These are phyloP conservation scores for Pontederia crassipes DNA, from an alignment of 176 grass and related monocot species.

Conservation along the genomic window DNA sequence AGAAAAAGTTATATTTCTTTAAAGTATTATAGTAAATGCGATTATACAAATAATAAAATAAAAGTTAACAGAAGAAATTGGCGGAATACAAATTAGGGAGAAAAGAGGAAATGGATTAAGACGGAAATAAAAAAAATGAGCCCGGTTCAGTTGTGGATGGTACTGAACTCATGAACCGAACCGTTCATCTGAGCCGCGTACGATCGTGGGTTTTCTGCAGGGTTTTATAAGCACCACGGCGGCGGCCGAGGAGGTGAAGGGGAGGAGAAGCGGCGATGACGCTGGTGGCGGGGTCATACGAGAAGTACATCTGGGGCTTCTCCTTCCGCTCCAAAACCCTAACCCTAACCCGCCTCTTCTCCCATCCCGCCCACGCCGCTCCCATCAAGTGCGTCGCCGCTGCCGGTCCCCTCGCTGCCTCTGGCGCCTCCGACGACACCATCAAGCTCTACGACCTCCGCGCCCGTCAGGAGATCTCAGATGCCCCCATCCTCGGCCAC, in stretches of 20 bases:
- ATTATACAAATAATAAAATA: too few species aligned
- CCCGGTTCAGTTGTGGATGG: too few species aligned
- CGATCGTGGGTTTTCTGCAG: neutral
- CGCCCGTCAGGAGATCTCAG: slow-evolving; percentile 35
- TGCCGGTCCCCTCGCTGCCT: slow-evolving; percentile 34
- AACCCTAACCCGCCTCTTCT: slow-evolving; percentile 50
- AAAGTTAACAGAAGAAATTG: too few species aligned
- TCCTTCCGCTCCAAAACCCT: slow-evolving; percentile 46
- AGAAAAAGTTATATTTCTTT: too few species aligned
- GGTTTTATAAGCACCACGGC: neutral
- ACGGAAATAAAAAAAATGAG: too few species aligned
- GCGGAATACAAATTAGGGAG: too few species aligned
- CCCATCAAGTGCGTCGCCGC: slow-evolving; percentile 68
- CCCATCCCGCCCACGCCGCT: slow-evolving; percentile 60
- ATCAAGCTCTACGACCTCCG: slow-evolving; percentile 77
- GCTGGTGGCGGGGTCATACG: slow-evolving; percentile 83
- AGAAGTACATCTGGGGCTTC: slow-evolving; percentile 97
- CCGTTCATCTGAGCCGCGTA: too few species aligned
- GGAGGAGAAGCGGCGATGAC: slow-evolving; percentile 28
- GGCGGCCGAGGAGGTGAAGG: neutral
- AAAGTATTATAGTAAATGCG: too few species aligned
- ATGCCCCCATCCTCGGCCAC: slow-evolving; percentile 61
- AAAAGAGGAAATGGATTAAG: too few species aligned
- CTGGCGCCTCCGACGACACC: slow-evolving; percentile 60
- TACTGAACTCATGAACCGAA: too few species aligned